phyloP scores from a whole-genome alignment of 768 basidiomycete species.

The Xerocomus brunneocitrinus region DNA sequence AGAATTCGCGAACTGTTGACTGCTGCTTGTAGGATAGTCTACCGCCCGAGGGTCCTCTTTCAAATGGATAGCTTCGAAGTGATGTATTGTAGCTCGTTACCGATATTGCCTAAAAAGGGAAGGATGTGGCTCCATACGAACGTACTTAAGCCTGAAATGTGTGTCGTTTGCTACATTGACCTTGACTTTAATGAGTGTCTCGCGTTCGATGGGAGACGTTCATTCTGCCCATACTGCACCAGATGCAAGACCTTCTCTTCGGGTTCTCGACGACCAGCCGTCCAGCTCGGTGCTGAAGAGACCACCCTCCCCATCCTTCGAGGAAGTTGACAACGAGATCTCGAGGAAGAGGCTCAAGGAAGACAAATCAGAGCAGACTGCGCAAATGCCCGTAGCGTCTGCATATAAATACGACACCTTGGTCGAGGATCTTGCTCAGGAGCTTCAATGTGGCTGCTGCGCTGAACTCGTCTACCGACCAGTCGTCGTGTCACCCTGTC shows the following conservation, averaged over 20 bases:
- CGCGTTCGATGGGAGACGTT: conserved; percentile 16
- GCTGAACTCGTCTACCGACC: conserved; percentile 77
- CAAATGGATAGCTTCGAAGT: background rate
- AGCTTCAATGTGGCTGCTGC: conserved; percentile 84
- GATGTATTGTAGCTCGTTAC: conserved; percentile 4
- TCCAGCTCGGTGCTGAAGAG: conserved; percentile 46
- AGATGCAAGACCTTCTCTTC: background rate
- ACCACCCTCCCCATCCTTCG: conserved; percentile 56
- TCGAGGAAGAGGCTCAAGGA: conserved; percentile 62
- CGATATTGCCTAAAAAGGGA: conserved; percentile 19
- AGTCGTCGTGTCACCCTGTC: conserved; percentile 78
- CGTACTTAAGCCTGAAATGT: conserved; percentile 22
- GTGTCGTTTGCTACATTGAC: conserved; percentile 14
- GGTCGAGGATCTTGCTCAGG: conserved; percentile 61
- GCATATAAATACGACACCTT: conserved; percentile 32
- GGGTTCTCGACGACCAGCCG: conserved; percentile 12
- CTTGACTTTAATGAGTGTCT: conserved; percentile 16
- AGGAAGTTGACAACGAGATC: conserved; percentile 41
- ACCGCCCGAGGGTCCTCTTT: conserved; percentile 26
- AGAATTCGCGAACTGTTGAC: conserved; percentile 40
- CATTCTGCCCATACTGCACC: background rate
- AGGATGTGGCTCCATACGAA: conserved; percentile 23
- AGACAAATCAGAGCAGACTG: conserved; percentile 25
- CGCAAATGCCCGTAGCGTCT: conserved; percentile 11
- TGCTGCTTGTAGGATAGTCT: conserved; percentile 46